A percentile compares a stretch with the other conserved stretches of the same genome.
These are phyloP conservation scores for Gossypium gossypioides DNA, from an alignment of 441 rosid genomes.

Conservation along the genomic window DNA sequence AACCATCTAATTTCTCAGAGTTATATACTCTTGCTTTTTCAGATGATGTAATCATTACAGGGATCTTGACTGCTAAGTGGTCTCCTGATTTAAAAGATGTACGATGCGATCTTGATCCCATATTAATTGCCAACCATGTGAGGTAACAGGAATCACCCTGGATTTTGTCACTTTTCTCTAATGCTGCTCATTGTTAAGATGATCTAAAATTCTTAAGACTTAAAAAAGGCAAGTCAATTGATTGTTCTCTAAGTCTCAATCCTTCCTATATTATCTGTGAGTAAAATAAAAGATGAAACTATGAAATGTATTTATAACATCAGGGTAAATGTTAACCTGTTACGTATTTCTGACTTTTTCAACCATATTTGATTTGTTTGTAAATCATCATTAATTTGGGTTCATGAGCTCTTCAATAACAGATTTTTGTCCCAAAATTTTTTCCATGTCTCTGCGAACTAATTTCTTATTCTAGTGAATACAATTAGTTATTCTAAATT, in stretches of 20 bases:
- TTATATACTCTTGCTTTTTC: slow-evolving; percentile 21
- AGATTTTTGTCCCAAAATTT: background rate
- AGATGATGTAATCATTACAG: slow-evolving; percentile 88
- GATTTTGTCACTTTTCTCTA: background rate
- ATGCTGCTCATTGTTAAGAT: background rate
- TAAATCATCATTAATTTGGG: background rate
- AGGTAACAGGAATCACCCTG: slow-evolving; percentile 38
- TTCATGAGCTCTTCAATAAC: background rate
- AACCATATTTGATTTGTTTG: background rate
- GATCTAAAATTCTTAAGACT: background rate
- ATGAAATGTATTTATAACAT: background rate
- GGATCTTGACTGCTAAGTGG: slow-evolving; percentile 88
- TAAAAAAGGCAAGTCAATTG: background rate
- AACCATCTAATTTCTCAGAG: slow-evolving; percentile 4
- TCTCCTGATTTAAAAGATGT: slow-evolving; percentile 89
- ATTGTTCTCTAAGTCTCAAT: background rate
- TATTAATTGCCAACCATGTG: slow-evolving; percentile 72
- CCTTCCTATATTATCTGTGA: background rate
- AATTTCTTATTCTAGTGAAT: background rate
- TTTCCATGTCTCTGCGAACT: background rate
- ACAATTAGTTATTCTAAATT: background rate
- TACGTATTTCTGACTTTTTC: background rate
- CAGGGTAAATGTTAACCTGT: background rate
- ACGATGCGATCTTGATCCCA: slow-evolving; percentile 87
- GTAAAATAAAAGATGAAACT: background rate